Base-by-base conservation (phyloP, 805 yeast species). In the Metschnikowia santaceciliae region DNA sequence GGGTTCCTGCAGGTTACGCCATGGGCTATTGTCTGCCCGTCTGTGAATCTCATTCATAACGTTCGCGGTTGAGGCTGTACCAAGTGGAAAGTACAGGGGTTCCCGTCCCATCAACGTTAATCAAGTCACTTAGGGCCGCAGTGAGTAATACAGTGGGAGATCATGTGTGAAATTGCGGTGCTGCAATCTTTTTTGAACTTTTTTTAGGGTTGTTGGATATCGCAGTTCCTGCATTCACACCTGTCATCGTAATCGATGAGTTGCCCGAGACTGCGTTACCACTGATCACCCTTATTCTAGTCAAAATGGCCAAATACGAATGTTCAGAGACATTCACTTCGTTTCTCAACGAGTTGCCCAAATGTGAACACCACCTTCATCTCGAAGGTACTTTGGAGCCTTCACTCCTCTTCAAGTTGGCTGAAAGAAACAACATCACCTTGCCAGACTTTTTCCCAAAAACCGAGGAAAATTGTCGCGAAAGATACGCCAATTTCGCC, bases 361-460 rank as follows among this genome's bases (percentile, higher is more conserved):
- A 88, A 68, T 88, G 94, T 72, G 96, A 88, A 66, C 92, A 88
- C 65, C 96, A 88, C 64, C 80, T 88, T 54, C 96, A 88, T 68
- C 66, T 88, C 42, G 95, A 88, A 71, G 96, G 95, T 33, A 86
- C 95, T 38, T 67, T 88, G 50, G 87, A 84, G 54, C 94, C 95
- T n/a, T 80, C 80, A 45, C 75, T 87, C 35, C 71, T 88, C 52
- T 85, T 86, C 68, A 79, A 81, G 47, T 71, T 88, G 50, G 90
- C 92, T 0, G 69, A 77, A 60, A 79, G 88, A 69, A 86, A 87
- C 70, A 66, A 70, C 34, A 75, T 88, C 50, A 51, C 63, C 17
- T 70, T 88, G 35, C 95, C 96, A 15, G 76, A 65, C 2, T 70
- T 68, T 23, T 86, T 84, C 68, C 92, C 94, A 37, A 68, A 72